A percentile compares a stretch with the other conserved stretches of the same genome.
Evolutionary conservation across 2,329 filamentous ascomycete species (phyloP).

Genomic region (Fusarium sp.): DNA sequence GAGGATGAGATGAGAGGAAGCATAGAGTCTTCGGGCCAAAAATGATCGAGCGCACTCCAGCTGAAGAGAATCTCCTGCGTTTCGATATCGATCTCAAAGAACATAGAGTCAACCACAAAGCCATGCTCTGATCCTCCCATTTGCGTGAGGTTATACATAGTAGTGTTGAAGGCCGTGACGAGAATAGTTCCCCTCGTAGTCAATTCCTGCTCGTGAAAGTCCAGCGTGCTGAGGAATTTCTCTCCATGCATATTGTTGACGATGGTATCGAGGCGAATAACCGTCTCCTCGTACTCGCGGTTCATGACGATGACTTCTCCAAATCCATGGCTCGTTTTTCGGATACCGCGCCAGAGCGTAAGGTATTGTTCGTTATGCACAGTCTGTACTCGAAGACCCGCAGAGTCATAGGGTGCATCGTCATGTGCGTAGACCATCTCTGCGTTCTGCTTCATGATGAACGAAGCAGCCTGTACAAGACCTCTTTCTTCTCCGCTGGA

Average conservation of each 20-base stretch:
- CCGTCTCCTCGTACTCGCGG: slow-evolving; percentile 43
- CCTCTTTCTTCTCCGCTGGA: slow-evolving; percentile 9
- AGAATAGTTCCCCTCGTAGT: slow-evolving; percentile 41
- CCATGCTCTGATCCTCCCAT: slow-evolving; percentile 37
- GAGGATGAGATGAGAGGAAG: slow-evolving; percentile 17
- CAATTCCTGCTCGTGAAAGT: slow-evolving; percentile 44
- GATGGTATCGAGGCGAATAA: slow-evolving; percentile 18
- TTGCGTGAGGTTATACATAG: slow-evolving; percentile 20
- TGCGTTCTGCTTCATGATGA: slow-evolving; percentile 46
- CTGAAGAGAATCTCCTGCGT: slow-evolving; percentile 55
- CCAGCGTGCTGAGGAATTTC: slow-evolving; percentile 17
- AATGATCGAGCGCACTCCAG: slow-evolving; percentile 57
- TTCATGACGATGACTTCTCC: slow-evolving; percentile 51
- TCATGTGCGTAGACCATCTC: slow-evolving; percentile 48
- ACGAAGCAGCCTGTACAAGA: slow-evolving; percentile 23
- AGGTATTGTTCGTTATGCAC: slow-evolving; percentile 50
- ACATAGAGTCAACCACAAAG: slow-evolving; percentile 49
- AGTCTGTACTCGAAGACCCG: slow-evolving; percentile 46
- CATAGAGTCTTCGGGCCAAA: slow-evolving; percentile 32
- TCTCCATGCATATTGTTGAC: slow-evolving; percentile 7
- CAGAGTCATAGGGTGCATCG: slow-evolving; percentile 25
- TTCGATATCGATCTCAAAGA: slow-evolving; percentile 58
- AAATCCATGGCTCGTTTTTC: slow-evolving; percentile 47
- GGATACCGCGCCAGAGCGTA: slow-evolving; percentile 48
- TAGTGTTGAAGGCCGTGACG: slow-evolving; percentile 45